Evolutionary conservation across 148 eudicot genomes (phyloP).

Genomic region (Amaranthus hypochondriacus): DNA sequence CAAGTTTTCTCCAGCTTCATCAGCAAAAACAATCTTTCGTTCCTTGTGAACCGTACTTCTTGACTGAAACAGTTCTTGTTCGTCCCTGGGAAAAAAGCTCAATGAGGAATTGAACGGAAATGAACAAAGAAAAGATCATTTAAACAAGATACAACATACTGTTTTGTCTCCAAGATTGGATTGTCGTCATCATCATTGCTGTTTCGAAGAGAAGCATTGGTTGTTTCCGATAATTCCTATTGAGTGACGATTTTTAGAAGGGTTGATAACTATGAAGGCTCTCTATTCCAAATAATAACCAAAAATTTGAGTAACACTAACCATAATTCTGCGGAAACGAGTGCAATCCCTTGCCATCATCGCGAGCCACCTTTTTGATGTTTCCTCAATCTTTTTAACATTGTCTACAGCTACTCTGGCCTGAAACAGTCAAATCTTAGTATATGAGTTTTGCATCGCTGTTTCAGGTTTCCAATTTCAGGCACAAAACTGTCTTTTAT

Average conservation of each 20-base stretch:
- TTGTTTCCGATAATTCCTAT: conserved; percentile 49
- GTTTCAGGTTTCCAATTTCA: neutral
- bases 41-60: conserved; percentile 31
- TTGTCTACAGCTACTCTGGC: conserved; percentile 54
- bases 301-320: conserved; percentile 27
- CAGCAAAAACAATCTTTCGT: conserved; percentile 73
- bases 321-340: conserved; percentile 91
- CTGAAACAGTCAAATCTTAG: conserved; percentile 27
- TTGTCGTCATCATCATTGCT: conserved; percentile 20
- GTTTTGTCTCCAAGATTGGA: neutral
- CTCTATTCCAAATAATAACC: neutral
- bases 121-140: neutral
- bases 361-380: conserved; percentile 55
- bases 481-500: neutral
- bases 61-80: conserved; percentile 21
- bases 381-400: conserved; percentile 69
- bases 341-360: conserved; percentile 84
- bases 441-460: neutral
- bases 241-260: neutral
- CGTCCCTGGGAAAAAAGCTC: neutral
- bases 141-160: neutral
- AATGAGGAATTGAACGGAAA: neutral
- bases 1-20: conserved; percentile 83
- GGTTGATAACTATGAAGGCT: neutral
- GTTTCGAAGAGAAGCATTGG: conserved; percentile 27